phyloP scores from a whole-genome alignment of 805 yeast genomes.

The Lipomyces japonicus region DNA sequence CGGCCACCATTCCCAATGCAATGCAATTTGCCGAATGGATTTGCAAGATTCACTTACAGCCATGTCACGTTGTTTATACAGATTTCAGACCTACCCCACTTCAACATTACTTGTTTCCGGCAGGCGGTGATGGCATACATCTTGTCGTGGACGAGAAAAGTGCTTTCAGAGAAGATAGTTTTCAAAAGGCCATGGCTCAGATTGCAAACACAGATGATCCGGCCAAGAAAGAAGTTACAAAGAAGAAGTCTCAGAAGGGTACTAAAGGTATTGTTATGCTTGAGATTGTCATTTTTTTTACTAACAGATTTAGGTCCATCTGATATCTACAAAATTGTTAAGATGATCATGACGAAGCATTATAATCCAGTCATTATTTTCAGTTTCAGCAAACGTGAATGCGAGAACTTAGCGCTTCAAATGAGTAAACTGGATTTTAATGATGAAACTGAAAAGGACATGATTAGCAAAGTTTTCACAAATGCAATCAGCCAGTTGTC shows the following conservation, averaged over 20 bases:
- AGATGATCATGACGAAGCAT: slow-evolving; percentile 95
- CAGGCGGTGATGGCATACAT: slow-evolving; percentile 98
- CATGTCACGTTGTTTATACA: slow-evolving; percentile 97
- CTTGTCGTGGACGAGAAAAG: slow-evolving; percentile 97
- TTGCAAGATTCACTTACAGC: slow-evolving; percentile 89
- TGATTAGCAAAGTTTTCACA: slow-evolving; percentile 80
- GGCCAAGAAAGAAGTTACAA: slow-evolving; percentile 54
- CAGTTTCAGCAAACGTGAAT: slow-evolving; percentile 95
- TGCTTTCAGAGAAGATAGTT: slow-evolving; percentile 91
- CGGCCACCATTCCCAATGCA: slow-evolving; percentile 55
- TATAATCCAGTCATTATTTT: slow-evolving; percentile 98
- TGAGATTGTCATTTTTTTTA: slow-evolving; percentile 16
- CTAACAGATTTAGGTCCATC: slow-evolving; percentile 38
- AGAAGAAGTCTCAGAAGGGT: slow-evolving; percentile 82
- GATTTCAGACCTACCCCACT: slow-evolving; percentile 98
- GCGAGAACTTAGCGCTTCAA: slow-evolving; percentile 89
- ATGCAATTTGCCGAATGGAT: slow-evolving; percentile 78
- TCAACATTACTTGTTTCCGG: slow-evolving; percentile 95
- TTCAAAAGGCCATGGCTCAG: slow-evolving; percentile 97
- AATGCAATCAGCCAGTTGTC: slow-evolving; percentile 87
- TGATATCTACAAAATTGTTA: slow-evolving; percentile 82
- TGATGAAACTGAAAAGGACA: slow-evolving; percentile 88
- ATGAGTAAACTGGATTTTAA: slow-evolving; percentile 96
- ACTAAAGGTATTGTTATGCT: slow-evolving; percentile 57
- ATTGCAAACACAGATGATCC: slow-evolving; percentile 76